A percentile compares a stretch with the other conserved stretches of the same genome.
phyloP scores from a whole-genome alignment of 768 basidiomycete genomes.

The Leccinum aurantiacum region DNA sequence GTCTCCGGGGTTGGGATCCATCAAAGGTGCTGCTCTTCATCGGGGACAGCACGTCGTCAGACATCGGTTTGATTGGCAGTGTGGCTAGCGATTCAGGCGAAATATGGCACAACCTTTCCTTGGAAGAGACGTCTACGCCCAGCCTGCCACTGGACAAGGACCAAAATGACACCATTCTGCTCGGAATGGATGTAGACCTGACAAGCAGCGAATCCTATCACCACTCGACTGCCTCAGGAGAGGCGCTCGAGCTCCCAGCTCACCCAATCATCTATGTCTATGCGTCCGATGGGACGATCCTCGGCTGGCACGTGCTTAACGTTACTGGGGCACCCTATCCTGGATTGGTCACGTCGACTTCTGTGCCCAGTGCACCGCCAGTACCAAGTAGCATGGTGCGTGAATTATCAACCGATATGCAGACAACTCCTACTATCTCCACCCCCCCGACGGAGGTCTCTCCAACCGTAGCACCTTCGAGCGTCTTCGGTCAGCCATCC shows the following conservation, averaged over 20 bases:
- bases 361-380: constrained; percentile 5
- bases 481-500: constrained; percentile 38
- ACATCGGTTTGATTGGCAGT: constrained; percentile 47
- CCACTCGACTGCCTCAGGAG: constrained; percentile 41
- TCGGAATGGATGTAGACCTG: constrained; percentile 66
- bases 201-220: constrained; percentile 46
- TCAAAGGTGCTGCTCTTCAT: constrained; percentile 42
- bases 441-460: constrained; percentile 20
- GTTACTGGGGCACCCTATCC: constrained; percentile 51
- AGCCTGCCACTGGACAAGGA: constrained; percentile 68
- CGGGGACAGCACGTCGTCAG: constrained; percentile 51
- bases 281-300: constrained; percentile 74
- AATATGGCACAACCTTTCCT: constrained; percentile 43
- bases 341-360: constrained; percentile 44
- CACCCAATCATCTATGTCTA: constrained; percentile 73
- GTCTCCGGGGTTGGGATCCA: constrained; percentile 46
- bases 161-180: constrained; percentile 65
- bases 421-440: constrained; percentile 23
- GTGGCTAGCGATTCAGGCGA: constrained; percentile 32
- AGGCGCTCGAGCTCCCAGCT: constrained; percentile 43
- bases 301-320: constrained; percentile 71
- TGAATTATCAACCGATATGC: constrained; percentile 33
- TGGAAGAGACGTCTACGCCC: constrained; percentile 53
- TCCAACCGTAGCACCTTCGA: constrained; percentile 30
- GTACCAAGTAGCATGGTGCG: constrained; percentile 26